Evolutionary conservation across 441 rosid species (phyloP), one percentile per base, ranked within the genome.

Genomic region (Melastoma candidum): DNA sequence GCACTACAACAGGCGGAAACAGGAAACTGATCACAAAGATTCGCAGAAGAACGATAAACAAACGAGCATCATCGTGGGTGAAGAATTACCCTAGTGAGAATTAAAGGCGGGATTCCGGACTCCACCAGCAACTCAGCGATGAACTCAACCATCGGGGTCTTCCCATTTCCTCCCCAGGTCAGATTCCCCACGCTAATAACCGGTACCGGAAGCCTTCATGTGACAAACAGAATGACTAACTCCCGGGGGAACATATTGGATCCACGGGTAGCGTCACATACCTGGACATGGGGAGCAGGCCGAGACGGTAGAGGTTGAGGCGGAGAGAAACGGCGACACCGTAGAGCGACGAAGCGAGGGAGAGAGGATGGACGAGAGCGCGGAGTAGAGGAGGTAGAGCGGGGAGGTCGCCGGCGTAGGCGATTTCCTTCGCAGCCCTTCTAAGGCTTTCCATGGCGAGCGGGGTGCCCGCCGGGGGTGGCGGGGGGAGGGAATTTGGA

Each of bases 131-230:
- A 58, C n/a, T 46, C 66, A 1, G 90, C 78, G 54, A 86, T 71
- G 73, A 66, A 79, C 67, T 86, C 87, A 51, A 77, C 94, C 97
- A 86, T 86, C 12, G 97, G 94, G 10, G 95, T 90, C 84, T 90
- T 90, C 62, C 97, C 95, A 54, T 77, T 84, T 54, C 94, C 95
- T 71, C 95, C 95, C 97, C 97, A 90, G 4, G 87, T 86, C 67
- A 89, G 63, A 71, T 89, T 89, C 58, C 95, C 97, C 9, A 86
- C 90, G 61, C 97, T 84, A 66, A 84, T 86, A 64, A 86, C 95
- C 41, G 94, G 90, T 62, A 90, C 77, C 0, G 85, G 84, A 61
- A 86, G 66, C 68, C 97, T 89, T 77, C 68, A 60, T 59, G 44
- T 63, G 54, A 22, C 22, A 27, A 32, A 56, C 48, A 24, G 24